Evolutionary conservation across 2,329 filamentous ascomycete genomes (phyloP).

Genomic region (Alternaria viburni): DNA sequence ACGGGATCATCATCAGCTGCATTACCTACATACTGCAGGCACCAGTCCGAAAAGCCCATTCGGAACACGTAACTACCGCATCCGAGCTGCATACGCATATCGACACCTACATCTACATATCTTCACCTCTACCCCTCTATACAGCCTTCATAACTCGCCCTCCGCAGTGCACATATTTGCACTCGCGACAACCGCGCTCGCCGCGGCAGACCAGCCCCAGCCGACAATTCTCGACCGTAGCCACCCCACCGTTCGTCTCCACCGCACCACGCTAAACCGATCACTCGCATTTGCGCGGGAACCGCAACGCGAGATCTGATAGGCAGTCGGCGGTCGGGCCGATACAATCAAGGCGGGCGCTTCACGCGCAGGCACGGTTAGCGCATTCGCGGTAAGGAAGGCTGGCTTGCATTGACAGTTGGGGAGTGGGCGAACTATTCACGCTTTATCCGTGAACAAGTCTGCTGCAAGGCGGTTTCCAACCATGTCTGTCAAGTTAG

Average conservation of each 20-base stretch:
- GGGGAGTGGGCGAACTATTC: slow-evolving; percentile 24
- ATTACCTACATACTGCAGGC: neutral
- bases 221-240: neutral
- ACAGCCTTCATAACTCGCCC: neutral
- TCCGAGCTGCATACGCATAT: neutral
- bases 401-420: slow-evolving; percentile 29
- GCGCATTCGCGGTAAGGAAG: slow-evolving; percentile 10
- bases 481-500: slow-evolving; percentile 51
- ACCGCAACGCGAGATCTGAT: slow-evolving; percentile 26
- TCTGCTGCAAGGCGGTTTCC: slow-evolving; percentile 19
- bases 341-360: slow-evolving; percentile 22
- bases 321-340: slow-evolving; percentile 26
- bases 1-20: slow-evolving; percentile 4
- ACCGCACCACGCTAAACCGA: slow-evolving; percentile 23
- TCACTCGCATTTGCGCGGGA: slow-evolving; percentile 29
- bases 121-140: neutral
- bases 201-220: slow-evolving; percentile 23
- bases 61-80: neutral
- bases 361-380: slow-evolving; percentile 22
- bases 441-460: slow-evolving; percentile 28
- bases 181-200: slow-evolving; percentile 22
- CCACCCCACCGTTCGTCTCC: slow-evolving; percentile 24
- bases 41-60: neutral
- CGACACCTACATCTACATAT: neutral
- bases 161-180: neutral